Base-by-base conservation (phyloP, 306 rosid species). In the Herpetospermum pedunculosum region DNA sequence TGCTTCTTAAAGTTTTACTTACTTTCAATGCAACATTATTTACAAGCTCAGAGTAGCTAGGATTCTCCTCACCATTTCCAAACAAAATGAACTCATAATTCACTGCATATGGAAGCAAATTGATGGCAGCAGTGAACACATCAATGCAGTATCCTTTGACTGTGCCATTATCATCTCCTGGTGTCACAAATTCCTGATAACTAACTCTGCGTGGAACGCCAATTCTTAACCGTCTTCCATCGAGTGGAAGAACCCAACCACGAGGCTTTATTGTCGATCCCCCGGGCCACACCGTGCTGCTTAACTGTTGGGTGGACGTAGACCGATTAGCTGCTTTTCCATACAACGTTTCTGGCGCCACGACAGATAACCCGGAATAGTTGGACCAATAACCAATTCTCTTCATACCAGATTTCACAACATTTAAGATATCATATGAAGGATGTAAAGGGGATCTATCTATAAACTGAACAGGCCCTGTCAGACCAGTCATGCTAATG, bases 121-220 rank as follows among this genome's bases (percentile, higher is more conserved):
- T 72, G 26, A 81, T 37, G 41, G 89, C 89, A 25, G 89, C 87
- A 28, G 14, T 48, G 74, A 86, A 86, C 25, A 86, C 83, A 49
- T 86, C 89, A 65, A 86, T 86, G 80, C 89, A 79, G 65, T 77
- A 83, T 72, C 89, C 89, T 74, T 75, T 67, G 44, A 81, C 75
- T 9, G 44, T 7, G 49, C 15, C 73, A 11, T 78, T 79, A 19
- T 79, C 81, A 70, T 79, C 68, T 35, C 78, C 76, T 18, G 11
- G 73, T 13, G 78, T 79, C 34, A 83, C 87, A 68, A 86, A 75
- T n/a, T 55, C 81, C 59, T 53, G 83, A 69, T 74, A 86, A 77
- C 89, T 78, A 72, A 81, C 87, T 71, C 89, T 59, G 35, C 78
- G 47, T 1, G 89, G 89, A 29, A 86, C 79, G 8, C 87, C 89